Conservation (phyloP, 108 stramenopile species). For the Pseudonitzschia delicatissima region DNA sequence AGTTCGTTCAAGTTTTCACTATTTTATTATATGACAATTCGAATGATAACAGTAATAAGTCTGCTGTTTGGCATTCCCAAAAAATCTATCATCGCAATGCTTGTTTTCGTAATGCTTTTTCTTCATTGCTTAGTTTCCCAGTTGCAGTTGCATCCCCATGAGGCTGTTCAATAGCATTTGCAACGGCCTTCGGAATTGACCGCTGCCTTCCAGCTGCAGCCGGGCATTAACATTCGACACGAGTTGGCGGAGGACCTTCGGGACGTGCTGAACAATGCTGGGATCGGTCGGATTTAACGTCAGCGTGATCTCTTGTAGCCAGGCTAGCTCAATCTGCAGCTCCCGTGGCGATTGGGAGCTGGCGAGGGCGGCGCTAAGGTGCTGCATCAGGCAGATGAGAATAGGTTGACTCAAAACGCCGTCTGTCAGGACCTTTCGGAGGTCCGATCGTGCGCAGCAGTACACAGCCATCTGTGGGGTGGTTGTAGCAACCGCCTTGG, state of each 20-base stretch:
- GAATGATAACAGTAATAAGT: too few species aligned
- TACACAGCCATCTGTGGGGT: constrained; percentile 71
- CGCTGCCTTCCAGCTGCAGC: constrained; percentile 44
- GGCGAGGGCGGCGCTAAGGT: constrained; percentile 67
- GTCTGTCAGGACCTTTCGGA: constrained; percentile 40
- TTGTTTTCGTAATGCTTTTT: too few species aligned
- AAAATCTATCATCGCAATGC: too few species aligned
- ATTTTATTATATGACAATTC: too few species aligned
- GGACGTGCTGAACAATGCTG: constrained; percentile 66
- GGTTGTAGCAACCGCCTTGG: constrained; percentile 67
- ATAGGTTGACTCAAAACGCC: constrained; percentile 72
- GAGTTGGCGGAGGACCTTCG: constrained; percentile 59
- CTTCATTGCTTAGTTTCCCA: too few species aligned
- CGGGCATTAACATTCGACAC: constrained; percentile 57
- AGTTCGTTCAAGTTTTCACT: too few species aligned
- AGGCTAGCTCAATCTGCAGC: constrained; percentile 60
- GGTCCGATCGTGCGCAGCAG: constrained; percentile 55
- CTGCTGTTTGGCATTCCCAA: too few species aligned
- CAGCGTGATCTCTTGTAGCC: constrained; percentile 87
- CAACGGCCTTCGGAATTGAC: constrained; percentile 60
- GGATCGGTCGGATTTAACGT: constrained; percentile 73
- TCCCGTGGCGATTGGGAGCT: constrained; percentile 35
- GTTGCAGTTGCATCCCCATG: constrained; percentile 67
- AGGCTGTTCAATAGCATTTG: constrained; percentile 75
- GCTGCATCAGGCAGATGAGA: constrained; percentile 86